A percentile compares a stretch with the other conserved stretches of the same genome.
These are phyloP conservation scores for Schoenoplectus tabernaemontani DNA, from an alignment of 202 grass and related monocot species.

Conservation along the genomic window DNA sequence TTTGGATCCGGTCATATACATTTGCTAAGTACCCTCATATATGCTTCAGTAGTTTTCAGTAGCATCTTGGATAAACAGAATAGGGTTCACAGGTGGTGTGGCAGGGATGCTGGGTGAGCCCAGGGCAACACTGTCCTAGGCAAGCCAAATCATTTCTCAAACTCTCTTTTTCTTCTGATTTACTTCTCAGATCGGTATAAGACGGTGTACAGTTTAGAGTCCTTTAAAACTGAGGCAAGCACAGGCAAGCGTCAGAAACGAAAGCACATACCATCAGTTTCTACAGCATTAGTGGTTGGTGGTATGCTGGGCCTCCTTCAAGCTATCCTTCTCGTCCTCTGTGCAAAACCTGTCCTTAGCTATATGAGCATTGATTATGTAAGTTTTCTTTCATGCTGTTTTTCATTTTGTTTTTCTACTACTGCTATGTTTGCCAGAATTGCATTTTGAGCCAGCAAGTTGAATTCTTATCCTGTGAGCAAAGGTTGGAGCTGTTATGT, in stretches of 20 bases:
- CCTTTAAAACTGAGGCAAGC: slow-evolving; percentile 32
- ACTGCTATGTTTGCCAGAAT: not conserved
- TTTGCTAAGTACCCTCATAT: not conserved
- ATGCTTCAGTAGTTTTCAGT: not conserved
- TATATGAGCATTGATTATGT: slow-evolving; percentile 67
- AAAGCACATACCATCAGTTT: slow-evolving; percentile 73
- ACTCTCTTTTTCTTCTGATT: slow-evolving; percentile 23
- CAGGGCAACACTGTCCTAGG: too few species aligned
- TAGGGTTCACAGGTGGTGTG: not conserved
- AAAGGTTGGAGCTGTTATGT: not conserved
- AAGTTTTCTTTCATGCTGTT: slow-evolving; percentile 6
- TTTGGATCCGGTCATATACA: not conserved
- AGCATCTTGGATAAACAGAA: too few species aligned
- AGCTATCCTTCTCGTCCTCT: slow-evolving; percentile 53
- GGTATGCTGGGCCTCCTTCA: slow-evolving; percentile 66
- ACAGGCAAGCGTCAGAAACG: slow-evolving; percentile 16
- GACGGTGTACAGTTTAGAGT: slow-evolving; percentile 6
- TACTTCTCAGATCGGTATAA: slow-evolving; percentile 15
- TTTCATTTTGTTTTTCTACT: not conserved
- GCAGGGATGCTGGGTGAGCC: not conserved
- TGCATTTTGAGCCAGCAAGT: not conserved
- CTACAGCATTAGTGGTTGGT: slow-evolving; percentile 71
- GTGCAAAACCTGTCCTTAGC: slow-evolving; percentile 64
- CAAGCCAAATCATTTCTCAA: too few species aligned
- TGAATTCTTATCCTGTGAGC: not conserved